Conservation (phyloP, 2,329 filamentous ascomycete genomes). For the Sarocladium brachiariae region DNA sequence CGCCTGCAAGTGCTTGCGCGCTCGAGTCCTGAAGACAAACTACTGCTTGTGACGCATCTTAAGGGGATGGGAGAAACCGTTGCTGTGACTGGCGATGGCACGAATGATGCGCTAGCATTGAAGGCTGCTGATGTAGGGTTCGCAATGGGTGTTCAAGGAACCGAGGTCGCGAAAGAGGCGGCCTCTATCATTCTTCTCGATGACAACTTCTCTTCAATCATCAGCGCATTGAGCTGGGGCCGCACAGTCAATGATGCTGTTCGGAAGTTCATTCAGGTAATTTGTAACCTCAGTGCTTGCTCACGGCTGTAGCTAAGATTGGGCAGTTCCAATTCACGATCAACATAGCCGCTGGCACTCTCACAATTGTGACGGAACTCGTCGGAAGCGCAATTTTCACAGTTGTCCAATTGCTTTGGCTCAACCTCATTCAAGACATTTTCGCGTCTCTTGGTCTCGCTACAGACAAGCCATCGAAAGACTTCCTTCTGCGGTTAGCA, state of each 20-base stretch:
- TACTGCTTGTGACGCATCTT: constrained; percentile 55
- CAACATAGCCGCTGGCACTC: constrained; percentile 51
- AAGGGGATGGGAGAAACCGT: constrained; percentile 61
- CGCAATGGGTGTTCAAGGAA: constrained; percentile 61
- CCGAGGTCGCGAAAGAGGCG: constrained; percentile 57
- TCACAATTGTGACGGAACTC: constrained; percentile 50
- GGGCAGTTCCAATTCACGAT: constrained; percentile 52
- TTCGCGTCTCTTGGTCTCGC: constrained; percentile 46
- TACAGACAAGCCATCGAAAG: constrained; percentile 28
- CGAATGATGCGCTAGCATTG: constrained; percentile 59
- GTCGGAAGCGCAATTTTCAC: constrained; percentile 45
- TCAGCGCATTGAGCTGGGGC: constrained; percentile 56
- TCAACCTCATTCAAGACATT: constrained; percentile 55
- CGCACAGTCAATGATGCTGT: constrained; percentile 58
- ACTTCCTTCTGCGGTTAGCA: constrained; percentile 22
- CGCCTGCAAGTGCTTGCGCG: constrained; percentile 62
- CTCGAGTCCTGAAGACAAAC: constrained; percentile 64
- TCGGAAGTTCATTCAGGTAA: constrained; percentile 54
- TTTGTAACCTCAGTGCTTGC: constrained; percentile 1
- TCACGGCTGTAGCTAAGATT: background rate
- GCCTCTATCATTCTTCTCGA: constrained; percentile 57
- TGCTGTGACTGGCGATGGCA: constrained; percentile 60
- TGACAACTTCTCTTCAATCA: constrained; percentile 56
- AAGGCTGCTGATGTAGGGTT: constrained; percentile 62
- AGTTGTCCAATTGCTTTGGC: constrained; percentile 52